Evolutionary conservation across 2,329 filamentous ascomycete species (phyloP).

Genomic region (Metarhizium humberi): DNA sequence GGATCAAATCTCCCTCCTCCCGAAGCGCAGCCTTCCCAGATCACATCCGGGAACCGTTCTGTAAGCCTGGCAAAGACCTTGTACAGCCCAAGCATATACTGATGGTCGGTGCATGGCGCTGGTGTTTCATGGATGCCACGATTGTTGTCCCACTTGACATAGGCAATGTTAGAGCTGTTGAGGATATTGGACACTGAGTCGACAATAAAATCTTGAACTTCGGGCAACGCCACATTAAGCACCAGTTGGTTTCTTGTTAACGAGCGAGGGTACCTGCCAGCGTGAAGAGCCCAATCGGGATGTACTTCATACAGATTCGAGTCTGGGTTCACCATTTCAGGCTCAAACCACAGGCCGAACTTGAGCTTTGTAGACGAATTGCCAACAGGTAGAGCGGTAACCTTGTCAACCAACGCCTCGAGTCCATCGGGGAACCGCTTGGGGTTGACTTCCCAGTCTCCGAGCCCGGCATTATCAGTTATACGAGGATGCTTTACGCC

Average conservation of each 20-base stretch:
- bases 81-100: slow-evolving; percentile 56
- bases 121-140: slow-evolving; percentile 52
- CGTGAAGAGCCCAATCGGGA: slow-evolving; percentile 54
- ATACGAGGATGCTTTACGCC: slow-evolving; percentile 48
- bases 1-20: slow-evolving; percentile 57
- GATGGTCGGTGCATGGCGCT: slow-evolving; percentile 42
- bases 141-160: slow-evolving; percentile 64
- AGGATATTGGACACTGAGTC: slow-evolving; percentile 43
- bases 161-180: slow-evolving; percentile 41
- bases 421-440: slow-evolving; percentile 50
- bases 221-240: slow-evolving; percentile 48
- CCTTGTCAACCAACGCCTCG: slow-evolving; percentile 36
- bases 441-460: slow-evolving; percentile 54
- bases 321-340: slow-evolving; percentile 58
- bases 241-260: slow-evolving; percentile 50
- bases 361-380: slow-evolving; percentile 38
- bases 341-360: slow-evolving; percentile 60
- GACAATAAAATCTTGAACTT: slow-evolving; percentile 57
- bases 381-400: slow-evolving; percentile 38
- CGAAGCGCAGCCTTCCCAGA: slow-evolving; percentile 59
- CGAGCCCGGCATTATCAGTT: slow-evolving; percentile 48
- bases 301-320: slow-evolving; percentile 52
- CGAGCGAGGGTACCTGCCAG: slow-evolving; percentile 45
- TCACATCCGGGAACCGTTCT: slow-evolving; percentile 47
- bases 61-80: slow-evolving; percentile 52